Evolutionary conservation across 129 eudicot species (phyloP).

Genomic region (Centaurea solstitialis): DNA sequence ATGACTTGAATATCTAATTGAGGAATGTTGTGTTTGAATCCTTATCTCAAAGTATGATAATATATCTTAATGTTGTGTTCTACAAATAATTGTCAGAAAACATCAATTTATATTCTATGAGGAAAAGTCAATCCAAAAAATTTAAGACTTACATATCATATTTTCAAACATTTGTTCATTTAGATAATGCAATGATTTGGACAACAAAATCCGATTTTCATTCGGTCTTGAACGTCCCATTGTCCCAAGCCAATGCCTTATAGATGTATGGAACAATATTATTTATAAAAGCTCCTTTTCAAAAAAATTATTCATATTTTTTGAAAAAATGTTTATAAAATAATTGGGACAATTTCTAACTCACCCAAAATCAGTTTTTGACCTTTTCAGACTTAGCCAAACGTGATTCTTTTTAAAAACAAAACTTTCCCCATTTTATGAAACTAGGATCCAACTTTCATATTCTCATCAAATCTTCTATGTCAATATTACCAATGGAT

Average conservation of each 20-base stretch:
- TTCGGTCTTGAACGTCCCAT: neutral
- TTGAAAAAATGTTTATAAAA: too few species aligned
- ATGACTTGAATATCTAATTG: neutral
- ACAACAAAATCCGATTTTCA: neutral
- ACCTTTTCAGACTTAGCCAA: neutral
- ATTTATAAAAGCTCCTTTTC: too few species aligned
- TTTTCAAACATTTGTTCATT: neutral
- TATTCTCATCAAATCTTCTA: too few species aligned
- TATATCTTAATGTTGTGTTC: neutral
- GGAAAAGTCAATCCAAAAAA: neutral
- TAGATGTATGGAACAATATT: neutral
- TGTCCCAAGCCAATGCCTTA: neutral
- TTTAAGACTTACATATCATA: neutral
- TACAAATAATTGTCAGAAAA: neutral
- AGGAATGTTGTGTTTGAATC: neutral
- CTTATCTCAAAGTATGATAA: neutral
- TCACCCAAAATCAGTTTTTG: neutral
- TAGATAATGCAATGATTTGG: neutral
- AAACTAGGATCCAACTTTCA: neutral
- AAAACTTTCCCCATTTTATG: neutral
- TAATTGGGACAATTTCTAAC: neutral
- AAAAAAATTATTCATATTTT: too few species aligned
- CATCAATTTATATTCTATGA: neutral
- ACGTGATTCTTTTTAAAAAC: neutral
- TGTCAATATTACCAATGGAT: too few species aligned